phyloP scores from a whole-genome alignment of 2,329 filamentous ascomycete species.

The Aaosphaeria pasadenensis region DNA sequence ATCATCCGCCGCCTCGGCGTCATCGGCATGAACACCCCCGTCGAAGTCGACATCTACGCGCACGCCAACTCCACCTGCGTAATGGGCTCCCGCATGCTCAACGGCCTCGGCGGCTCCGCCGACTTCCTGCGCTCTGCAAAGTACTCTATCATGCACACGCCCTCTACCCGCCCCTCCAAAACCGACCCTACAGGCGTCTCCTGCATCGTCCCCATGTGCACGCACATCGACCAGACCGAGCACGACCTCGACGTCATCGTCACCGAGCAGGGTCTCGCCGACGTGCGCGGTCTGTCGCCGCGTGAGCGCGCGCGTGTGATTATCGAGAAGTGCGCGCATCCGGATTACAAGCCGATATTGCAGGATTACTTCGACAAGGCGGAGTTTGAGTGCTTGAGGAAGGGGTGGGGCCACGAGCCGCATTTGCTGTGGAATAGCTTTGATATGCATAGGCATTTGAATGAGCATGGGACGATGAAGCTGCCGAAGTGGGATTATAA shows the following conservation, averaged over 20 bases:
- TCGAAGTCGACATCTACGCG: slow-evolving; percentile 92
- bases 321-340: slow-evolving; percentile 83
- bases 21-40: slow-evolving; percentile 93
- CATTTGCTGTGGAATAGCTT: slow-evolving; percentile 83
- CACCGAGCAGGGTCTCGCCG: slow-evolving; percentile 73
- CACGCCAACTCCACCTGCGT: slow-evolving; percentile 90
- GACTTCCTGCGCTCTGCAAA: slow-evolving; percentile 78
- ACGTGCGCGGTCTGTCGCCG: slow-evolving; percentile 78
- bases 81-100: slow-evolving; percentile 84
- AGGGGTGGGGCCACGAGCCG: slow-evolving; percentile 88
- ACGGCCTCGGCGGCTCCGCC: slow-evolving; percentile 77
- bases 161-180: slow-evolving; percentile 75
- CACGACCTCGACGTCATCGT: slow-evolving; percentile 90
- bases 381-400: slow-evolving; percentile 79
- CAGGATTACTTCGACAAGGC: slow-evolving; percentile 81
- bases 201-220: slow-evolving; percentile 93
- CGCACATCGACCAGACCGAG: slow-evolving; percentile 89
- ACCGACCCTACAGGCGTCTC: slow-evolving; percentile 76
- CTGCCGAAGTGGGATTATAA: slow-evolving; percentile 59
- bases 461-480: slow-evolving; percentile 88
- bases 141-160: slow-evolving; percentile 93
- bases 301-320: slow-evolving; percentile 79
- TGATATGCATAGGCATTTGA: slow-evolving; percentile 82
- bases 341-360: slow-evolving; percentile 79
- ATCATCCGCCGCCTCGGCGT: slow-evolving; percentile 84